Base-by-base conservation (phyloP, 1,284 basidiomycete genomes). In the Apiotrichum laibachii region DNA sequence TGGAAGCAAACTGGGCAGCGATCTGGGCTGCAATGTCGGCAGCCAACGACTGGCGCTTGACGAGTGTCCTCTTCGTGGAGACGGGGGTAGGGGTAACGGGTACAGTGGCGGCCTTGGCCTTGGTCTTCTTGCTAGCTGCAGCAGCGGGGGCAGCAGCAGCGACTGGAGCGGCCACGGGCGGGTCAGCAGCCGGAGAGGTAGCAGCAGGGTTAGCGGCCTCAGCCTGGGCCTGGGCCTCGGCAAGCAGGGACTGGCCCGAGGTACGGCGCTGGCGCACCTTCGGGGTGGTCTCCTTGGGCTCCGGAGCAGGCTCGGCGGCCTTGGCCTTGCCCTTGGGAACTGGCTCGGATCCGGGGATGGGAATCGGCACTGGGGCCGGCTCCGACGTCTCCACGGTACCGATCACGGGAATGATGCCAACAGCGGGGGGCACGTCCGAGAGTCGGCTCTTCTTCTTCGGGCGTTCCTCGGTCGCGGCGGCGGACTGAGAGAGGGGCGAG, bases 401-500 rank as follows among this genome's bases (percentile, higher is more conserved):
- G 26, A 50, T 42, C 5, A 21, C 35, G 1, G 57, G 57, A 1
- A 48, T 22, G 18, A 58, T 21, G 10, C 40, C 52, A 18, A 50
- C 37, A n/a, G 43, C 40, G 11, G 55, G 48, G 7, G 53, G 53
- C 2, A 46, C 37, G 1, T 47, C 44, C 7, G 51, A 53, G 3
- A 16, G 7, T 18, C 51, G 50, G 39, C 50, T 34, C 43, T 61
- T 53, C 49, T 57, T 59, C 52, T 49, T 50, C 19, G 50, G 26
- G 12, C 49, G 37, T 50, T 39, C 51, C 31, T 55, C 33, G 11
- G 22, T 12, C 5, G 53, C 56, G 10, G 53, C 55, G 5, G 64
- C 50, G 2, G 61, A 44, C 35, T 64, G 63, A 12, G 63, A 58
- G 4, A 71, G 51, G 1, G 69, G 69, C 43, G 67, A 69, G 9